phyloP scores from a whole-genome alignment of 2,329 filamentous ascomycete genomes.

The Claviceps sp. region DNA sequence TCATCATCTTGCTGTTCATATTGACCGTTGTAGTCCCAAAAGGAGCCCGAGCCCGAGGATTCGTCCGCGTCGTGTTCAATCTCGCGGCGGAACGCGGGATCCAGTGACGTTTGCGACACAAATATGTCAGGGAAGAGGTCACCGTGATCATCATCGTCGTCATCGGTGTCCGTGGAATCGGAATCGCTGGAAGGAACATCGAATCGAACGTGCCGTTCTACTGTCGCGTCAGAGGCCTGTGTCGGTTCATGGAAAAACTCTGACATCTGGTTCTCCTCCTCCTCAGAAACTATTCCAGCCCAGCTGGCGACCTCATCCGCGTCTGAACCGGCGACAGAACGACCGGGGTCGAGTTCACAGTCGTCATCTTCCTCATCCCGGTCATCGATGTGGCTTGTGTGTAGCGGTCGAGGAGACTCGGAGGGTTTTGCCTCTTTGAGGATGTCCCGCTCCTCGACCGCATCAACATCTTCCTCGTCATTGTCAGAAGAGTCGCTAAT shows the following conservation, averaged over 20 bases:
- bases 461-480: slow-evolving; percentile 65
- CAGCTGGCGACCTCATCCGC: slow-evolving; percentile 36
- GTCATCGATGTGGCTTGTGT: slow-evolving; percentile 7
- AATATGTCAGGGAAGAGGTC: slow-evolving; percentile 69
- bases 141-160: slow-evolving; percentile 46
- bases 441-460: slow-evolving; percentile 67
- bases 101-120: slow-evolving; percentile 58
- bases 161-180: slow-evolving; percentile 49
- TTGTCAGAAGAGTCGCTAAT: slow-evolving; percentile 66
- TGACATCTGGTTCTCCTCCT: slow-evolving; percentile 30
- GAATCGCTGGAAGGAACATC: slow-evolving; percentile 54
- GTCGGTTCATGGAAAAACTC: slow-evolving; percentile 28
- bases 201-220: slow-evolving; percentile 61
- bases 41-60: slow-evolving; percentile 43
- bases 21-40: slow-evolving; percentile 48
- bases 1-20: slow-evolving; percentile 22
- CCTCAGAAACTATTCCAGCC: slow-evolving; percentile 39
- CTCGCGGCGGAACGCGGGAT: slow-evolving; percentile 58
- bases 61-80: slow-evolving; percentile 56
- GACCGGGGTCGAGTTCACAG: slow-evolving; percentile 24
- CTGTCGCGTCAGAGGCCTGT: slow-evolving; percentile 25
- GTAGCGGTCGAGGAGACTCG: slow-evolving; percentile 37
- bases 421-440: slow-evolving; percentile 31
- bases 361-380: slow-evolving; percentile 17
- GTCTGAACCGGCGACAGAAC: slow-evolving; percentile 23